A percentile compares a stretch with the other conserved stretches of the same genome.
Conservation (phyloP, 805 yeast genomes). For the Myxozyma lipomycoides region DNA sequence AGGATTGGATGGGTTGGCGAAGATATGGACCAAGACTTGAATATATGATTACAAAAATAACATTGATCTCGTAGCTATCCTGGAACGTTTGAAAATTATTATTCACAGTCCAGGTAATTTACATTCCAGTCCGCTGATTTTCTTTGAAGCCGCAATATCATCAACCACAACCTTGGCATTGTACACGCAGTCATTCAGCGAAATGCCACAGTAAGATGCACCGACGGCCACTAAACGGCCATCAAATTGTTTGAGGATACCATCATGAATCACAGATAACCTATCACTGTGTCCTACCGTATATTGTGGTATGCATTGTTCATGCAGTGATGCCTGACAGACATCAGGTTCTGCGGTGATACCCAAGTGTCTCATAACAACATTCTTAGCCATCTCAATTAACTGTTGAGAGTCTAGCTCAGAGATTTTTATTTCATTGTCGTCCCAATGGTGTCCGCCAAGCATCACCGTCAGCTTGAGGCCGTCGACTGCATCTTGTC, state of each 20-base stretch:
- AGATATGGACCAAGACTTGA: constrained; percentile 15
- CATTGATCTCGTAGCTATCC: neutral
- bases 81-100: too few species aligned
- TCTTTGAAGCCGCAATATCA: constrained; percentile 5
- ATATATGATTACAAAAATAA: too few species aligned
- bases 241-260: constrained; percentile 8
- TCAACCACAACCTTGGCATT: constrained; percentile 21
- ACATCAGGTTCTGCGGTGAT: constrained; percentile 34
- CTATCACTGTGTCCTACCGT: constrained; percentile 25
- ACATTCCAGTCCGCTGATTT: constrained; percentile 14
- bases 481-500: constrained; percentile 38
- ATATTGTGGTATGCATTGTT: constrained; percentile 73
- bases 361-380: constrained; percentile 42
- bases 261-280: constrained; percentile 15
- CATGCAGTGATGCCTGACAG: constrained; percentile 44
- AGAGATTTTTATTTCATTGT: constrained; percentile 27
- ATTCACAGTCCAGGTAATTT: neutral
- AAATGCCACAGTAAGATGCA: constrained; percentile 24
- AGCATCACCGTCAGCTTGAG: constrained; percentile 84
- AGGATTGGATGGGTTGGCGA: constrained; percentile 23
- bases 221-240: constrained; percentile 23
- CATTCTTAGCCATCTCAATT: constrained; percentile 37
- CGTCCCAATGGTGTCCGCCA: constrained; percentile 67
- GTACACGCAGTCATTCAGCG: constrained; percentile 25
- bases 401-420: constrained; percentile 31